A percentile compares a stretch with the other conserved stretches of the same genome.
Evolutionary conservation across 75 land plant genomes (phyloP).

Genomic region (Pseudotsuga menziesii): DNA sequence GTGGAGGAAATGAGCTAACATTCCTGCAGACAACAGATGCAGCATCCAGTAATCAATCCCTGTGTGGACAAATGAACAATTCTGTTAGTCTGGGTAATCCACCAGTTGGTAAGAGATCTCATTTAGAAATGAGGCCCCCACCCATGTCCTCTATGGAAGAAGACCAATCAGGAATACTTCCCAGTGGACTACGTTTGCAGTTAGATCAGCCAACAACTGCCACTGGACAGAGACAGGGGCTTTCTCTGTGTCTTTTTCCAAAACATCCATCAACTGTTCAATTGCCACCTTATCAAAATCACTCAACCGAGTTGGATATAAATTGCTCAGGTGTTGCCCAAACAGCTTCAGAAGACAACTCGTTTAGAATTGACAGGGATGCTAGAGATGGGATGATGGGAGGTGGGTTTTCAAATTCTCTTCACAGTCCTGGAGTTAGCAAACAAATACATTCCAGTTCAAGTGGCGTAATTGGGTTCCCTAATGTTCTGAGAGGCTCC

Average conservation of each 20-base stretch:
- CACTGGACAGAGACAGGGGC: slow-evolving; percentile 27
- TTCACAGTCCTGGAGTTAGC: neutral
- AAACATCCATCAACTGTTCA: slow-evolving; percentile 21
- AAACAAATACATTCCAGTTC: slow-evolving; percentile 2
- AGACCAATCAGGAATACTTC: neutral
- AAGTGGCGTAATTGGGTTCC: slow-evolving; percentile 11
- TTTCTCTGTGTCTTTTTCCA: slow-evolving; percentile 61
- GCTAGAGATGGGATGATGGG: slow-evolving; percentile 10
- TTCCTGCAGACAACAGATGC: slow-evolving; percentile 20
- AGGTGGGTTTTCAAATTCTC: slow-evolving; percentile 10
- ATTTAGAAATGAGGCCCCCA: neutral
- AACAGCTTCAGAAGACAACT: slow-evolving; percentile 4
- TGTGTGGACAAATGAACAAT: slow-evolving; percentile 6
- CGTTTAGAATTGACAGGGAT: neutral
- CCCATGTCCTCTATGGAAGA: neutral
- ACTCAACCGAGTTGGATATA: slow-evolving; percentile 2
- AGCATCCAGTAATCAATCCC: slow-evolving; percentile 4
- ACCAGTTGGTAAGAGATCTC: slow-evolving; percentile 6
- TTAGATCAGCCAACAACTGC: slow-evolving; percentile 9
- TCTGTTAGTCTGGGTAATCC: neutral
- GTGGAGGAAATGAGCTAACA: slow-evolving; percentile 43
- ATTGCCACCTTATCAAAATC: slow-evolving; percentile 14
- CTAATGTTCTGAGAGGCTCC: slow-evolving; percentile 12
- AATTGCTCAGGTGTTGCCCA: slow-evolving; percentile 11
- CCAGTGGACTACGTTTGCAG: neutral